Conservation (phyloP, 805 yeast genomes). For the Yamadazyma olivae region DNA sequence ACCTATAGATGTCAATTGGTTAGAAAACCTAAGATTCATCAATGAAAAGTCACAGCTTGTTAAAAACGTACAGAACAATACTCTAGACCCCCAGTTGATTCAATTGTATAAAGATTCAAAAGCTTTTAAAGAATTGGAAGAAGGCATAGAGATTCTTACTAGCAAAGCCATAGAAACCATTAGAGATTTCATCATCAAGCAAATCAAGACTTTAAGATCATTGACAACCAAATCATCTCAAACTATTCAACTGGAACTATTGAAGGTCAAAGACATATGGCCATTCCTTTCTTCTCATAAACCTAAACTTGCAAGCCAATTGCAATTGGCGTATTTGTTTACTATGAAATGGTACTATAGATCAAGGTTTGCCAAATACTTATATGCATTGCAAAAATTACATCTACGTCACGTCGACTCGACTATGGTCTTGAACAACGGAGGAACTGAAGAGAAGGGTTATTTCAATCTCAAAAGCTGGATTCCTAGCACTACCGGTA, state of each 20-base stretch:
- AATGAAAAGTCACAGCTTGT: slow-evolving; percentile 59
- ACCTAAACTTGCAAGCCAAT: slow-evolving; percentile 63
- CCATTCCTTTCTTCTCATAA: slow-evolving; percentile 55
- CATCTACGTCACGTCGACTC: slow-evolving; percentile 54
- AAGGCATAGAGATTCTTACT: slow-evolving; percentile 49
- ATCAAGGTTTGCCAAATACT: slow-evolving; percentile 72
- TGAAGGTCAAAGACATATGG: slow-evolving; percentile 60
- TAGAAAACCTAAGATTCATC: slow-evolving; percentile 57
- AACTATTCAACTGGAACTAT: slow-evolving; percentile 61
- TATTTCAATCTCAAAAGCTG: slow-evolving; percentile 24
- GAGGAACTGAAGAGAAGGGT: slow-evolving; percentile 18
- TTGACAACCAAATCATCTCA: slow-evolving; percentile 61
- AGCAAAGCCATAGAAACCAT: slow-evolving; percentile 71
- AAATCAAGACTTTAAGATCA: slow-evolving; percentile 65
- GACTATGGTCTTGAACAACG: slow-evolving; percentile 51
- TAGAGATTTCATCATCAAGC: slow-evolving; percentile 60
- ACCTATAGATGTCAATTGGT: slow-evolving; percentile 60
- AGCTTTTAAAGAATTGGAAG: slow-evolving; percentile 27
- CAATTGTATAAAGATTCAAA: slow-evolving; percentile 11
- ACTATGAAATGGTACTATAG: slow-evolving; percentile 95
- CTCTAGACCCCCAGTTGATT: slow-evolving; percentile 7
- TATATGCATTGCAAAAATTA: slow-evolving; percentile 66
- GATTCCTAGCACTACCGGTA: slow-evolving; percentile 11
- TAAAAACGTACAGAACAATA: slow-evolving; percentile 13
- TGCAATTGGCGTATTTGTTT: slow-evolving; percentile 74